Base-by-base conservation (phyloP, 2,329 filamentous ascomycete species). In the Stachybotrys echinatus region DNA sequence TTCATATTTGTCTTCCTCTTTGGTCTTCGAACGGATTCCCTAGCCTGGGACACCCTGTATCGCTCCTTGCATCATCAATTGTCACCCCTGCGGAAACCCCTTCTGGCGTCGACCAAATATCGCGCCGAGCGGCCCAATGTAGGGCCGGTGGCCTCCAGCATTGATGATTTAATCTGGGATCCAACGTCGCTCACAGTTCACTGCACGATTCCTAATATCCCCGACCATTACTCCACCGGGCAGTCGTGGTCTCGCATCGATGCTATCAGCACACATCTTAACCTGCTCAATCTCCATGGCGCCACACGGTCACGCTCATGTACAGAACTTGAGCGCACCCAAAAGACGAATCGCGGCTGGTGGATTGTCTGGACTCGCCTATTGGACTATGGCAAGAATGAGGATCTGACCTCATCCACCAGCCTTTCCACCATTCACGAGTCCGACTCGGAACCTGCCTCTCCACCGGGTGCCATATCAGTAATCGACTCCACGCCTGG, bases 1-100 rank as follows among this genome's bases (percentile, higher is more conserved):
- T 92, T 92, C 66, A 79, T 92, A 45, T 92, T 88, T 63, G 80
- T 85, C 2, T 85, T 94, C 53, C 72, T 94, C 4, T 92, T 92
- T 65, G 60, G 63, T 12, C 62, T 71, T 14, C 74, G 75, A 44
- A 85, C 85, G 6, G 74, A 80, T 48, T 79, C 81, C 2, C 65
- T 85, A 2, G 75, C 76, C 4, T 77, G 73, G 63, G 71, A 78
- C n/a, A 59, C 69, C 0, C 66, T 85, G 7, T 86, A 86, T 61
- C 75, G 74, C 43, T 79, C 78, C 2, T 67, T 87, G 20, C 81
- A 85, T 57, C 67, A 78, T 53, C 83, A 87, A 58, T 74, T 87
- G 12, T 69, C 73, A 2, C 79, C 83, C 1, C 69, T 87, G 4
- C 73, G 77, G 46, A 81, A 78, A 55, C 73, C 80, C 0, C 70